Evolutionary conservation across 768 basidiomycete species (phyloP).

Genomic region (Russula sp.): DNA sequence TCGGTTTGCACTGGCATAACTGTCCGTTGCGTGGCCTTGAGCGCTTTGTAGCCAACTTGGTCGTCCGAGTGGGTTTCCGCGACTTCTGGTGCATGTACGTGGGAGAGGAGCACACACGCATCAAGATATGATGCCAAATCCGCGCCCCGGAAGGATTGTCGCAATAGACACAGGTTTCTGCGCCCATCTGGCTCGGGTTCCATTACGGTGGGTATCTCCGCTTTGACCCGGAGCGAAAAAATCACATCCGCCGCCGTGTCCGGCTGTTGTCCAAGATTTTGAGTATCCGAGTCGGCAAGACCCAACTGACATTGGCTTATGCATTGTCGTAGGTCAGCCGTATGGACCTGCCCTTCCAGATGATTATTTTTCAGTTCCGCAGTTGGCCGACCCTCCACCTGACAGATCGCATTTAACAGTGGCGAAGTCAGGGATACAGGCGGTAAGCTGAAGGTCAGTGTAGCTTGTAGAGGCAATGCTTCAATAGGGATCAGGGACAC

Average conservation of each 20-base stretch:
- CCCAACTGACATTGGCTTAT: constrained; percentile 29
- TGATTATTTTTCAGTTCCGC: constrained; percentile 8
- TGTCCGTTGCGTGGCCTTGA: constrained; percentile 13
- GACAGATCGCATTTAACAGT: constrained; percentile 29
- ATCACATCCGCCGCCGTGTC: constrained; percentile 6
- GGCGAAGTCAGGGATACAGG: constrained; percentile 31
- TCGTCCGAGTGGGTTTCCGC: constrained; percentile 44
- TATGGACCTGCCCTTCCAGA: constrained; percentile 1
- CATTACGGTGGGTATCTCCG: neutral
- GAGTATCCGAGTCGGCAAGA: constrained; percentile 6
- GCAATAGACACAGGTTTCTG: constrained; percentile 13
- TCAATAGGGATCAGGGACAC: constrained; percentile 62
- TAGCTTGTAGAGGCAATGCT: constrained; percentile 75
- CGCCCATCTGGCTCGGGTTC: constrained; percentile 13
- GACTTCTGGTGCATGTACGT: constrained; percentile 12
- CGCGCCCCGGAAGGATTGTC: constrained; percentile 19
- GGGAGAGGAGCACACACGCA: constrained; percentile 20
- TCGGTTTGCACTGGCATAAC: constrained; percentile 24
- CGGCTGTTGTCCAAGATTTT: constrained; percentile 7
- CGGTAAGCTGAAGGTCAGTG: constrained; percentile 55
- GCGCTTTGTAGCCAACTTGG: constrained; percentile 48
- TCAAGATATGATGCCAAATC: constrained; percentile 29
- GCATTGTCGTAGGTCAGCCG: constrained; percentile 26
- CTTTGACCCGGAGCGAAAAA: constrained; percentile 23
- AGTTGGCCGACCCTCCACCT: constrained; percentile 24